Evolutionary conservation across 257 asterid genomes (phyloP).

Genomic region (Solanum chilense): DNA sequence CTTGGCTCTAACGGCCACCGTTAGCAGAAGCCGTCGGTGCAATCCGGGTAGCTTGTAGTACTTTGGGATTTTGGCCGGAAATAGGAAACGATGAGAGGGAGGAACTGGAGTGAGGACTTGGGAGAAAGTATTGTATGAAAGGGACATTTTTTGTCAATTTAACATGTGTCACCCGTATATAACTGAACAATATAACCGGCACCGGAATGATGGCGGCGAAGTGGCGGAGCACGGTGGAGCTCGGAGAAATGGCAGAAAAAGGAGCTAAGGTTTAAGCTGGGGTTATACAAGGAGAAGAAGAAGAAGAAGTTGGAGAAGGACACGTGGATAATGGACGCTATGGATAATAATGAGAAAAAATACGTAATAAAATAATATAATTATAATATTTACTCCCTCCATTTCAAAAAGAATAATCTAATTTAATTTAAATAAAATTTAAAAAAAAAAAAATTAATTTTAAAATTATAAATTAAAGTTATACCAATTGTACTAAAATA

Average conservation of each 20-base stretch:
- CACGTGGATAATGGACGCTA: background rate
- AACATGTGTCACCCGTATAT: background rate
- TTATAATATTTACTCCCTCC: background rate
- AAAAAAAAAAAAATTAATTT: too few relatives aligned
- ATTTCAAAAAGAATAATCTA: too few relatives aligned
- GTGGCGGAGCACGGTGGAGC: background rate
- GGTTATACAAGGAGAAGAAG: background rate
- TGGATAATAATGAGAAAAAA: background rate
- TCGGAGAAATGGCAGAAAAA: background rate
- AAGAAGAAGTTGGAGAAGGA: background rate
- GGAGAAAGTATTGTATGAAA: constrained; percentile 26
- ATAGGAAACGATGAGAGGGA: constrained; percentile 5
- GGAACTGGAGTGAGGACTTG: constrained; percentile 32
- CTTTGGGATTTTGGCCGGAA: constrained; percentile 24
- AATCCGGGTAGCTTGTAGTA: constrained; percentile 10
- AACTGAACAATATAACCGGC: background rate
- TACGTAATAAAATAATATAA: background rate
- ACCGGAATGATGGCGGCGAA: background rate
- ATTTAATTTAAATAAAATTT: too few relatives aligned
- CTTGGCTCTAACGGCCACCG: constrained; percentile 38
- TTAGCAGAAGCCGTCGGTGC: constrained; percentile 10
- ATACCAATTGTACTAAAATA: too few relatives aligned
- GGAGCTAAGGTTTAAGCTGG: background rate
- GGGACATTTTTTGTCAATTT: constrained; percentile 41
- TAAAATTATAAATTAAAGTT: accelerated